A percentile compares a stretch with the other conserved stretches of the same genome.
Conservation (phyloP, 208 protist genomes). For the Balamuthia mandrillaris region DNA sequence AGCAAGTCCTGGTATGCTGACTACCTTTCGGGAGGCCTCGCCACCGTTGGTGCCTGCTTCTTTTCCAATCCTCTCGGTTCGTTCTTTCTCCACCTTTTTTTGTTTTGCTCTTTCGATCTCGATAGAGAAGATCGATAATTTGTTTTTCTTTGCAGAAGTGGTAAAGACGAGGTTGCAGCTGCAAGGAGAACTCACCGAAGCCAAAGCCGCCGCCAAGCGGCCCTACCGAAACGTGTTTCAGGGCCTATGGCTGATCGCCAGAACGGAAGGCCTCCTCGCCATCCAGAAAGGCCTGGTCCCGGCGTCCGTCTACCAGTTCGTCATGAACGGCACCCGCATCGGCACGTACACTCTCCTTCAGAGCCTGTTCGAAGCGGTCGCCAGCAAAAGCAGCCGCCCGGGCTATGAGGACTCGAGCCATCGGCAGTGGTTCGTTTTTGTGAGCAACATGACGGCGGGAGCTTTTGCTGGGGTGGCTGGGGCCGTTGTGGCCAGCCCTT, state of each 20-base stretch:
- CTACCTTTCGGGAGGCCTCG: background rate
- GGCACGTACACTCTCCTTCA: background rate
- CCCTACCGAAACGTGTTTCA: slow-evolving; percentile 29
- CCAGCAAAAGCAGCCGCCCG: slow-evolving; percentile 16
- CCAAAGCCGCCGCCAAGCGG: background rate
- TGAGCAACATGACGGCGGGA: slow-evolving; percentile 5
- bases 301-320: slow-evolving; percentile 40
- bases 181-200: slow-evolving; percentile 27
- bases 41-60: slow-evolving; percentile 11
- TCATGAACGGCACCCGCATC: slow-evolving; percentile 1
- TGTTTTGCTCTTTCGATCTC: background rate
- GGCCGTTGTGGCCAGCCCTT: slow-evolving; percentile 30
- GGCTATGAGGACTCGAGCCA: background rate
- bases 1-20: background rate
- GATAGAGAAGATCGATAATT: background rate
- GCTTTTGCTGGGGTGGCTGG: slow-evolving; percentile 35
- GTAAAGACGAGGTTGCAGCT: slow-evolving; percentile 46
- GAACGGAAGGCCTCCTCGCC: background rate
- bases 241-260: background rate
- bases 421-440: background rate
- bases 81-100: background rate
- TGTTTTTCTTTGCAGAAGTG: background rate
- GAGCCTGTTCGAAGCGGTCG: background rate
- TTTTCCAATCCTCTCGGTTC: slow-evolving; percentile 39
- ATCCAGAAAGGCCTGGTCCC: slow-evolving; percentile 19